phyloP scores from a whole-genome alignment of 1,284 basidiomycete genomes.

The Hypsizygus ulmarius region DNA sequence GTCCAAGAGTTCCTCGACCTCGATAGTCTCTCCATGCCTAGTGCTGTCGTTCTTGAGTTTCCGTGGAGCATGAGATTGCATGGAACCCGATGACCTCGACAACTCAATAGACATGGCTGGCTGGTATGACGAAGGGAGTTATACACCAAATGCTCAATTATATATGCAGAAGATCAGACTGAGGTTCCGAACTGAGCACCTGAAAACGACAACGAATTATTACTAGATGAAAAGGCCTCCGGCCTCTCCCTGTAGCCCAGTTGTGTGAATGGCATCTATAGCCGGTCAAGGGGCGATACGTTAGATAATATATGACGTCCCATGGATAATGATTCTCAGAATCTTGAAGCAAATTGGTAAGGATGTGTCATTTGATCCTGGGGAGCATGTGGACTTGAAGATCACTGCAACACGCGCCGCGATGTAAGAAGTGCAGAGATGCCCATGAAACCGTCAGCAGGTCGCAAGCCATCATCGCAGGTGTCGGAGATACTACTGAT shows the following conservation, averaged over 20 bases:
- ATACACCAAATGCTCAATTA: background rate
- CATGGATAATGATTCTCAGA: background rate
- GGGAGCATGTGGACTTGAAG: constrained; percentile 1
- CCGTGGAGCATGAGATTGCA: background rate
- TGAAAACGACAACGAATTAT: background rate
- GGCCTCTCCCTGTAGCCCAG: background rate
- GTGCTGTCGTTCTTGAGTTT: background rate
- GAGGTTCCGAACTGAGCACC: constrained; percentile 1
- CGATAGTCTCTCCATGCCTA: background rate
- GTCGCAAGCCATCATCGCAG: background rate
- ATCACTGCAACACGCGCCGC: background rate
- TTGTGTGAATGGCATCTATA: background rate
- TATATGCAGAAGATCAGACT: constrained; percentile 1
- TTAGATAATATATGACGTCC: background rate
- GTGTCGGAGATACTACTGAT: too few species aligned
- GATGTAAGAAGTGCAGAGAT: background rate
- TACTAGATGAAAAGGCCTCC: background rate
- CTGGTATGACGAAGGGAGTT: too few species aligned
- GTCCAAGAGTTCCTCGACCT: background rate
- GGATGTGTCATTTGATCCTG: constrained; percentile 2
- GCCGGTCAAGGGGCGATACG: background rate
- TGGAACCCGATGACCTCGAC: background rate
- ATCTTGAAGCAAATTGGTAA: background rate
- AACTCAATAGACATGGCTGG: background rate
- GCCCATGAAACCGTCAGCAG: background rate